Evolutionary conservation across 2,329 filamentous ascomycete genomes (phyloP).

Genomic region (Cryphonectria naterciae): DNA sequence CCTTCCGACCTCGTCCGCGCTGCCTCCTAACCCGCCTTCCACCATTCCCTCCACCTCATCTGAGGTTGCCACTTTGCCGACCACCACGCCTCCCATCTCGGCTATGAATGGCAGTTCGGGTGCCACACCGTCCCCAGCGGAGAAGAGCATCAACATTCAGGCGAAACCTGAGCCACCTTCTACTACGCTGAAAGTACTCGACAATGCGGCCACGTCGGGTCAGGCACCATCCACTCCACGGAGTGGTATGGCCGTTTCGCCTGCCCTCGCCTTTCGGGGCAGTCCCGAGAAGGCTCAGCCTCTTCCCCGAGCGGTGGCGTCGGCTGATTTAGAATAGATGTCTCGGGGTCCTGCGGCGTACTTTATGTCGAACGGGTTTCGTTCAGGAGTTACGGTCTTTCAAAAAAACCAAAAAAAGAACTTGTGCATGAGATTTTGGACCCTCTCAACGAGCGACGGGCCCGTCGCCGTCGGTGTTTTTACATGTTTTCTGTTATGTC

Average conservation of each 20-base stretch:
- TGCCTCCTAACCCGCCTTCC: neutral
- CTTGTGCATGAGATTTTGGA: neutral
- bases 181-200: neutral
- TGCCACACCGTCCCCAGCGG: neutral
- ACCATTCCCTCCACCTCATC: neutral
- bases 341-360: neutral
- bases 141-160: conserved; percentile 1
- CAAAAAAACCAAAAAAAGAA: neutral
- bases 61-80: neutral
- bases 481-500: neutral
- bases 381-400: conserved; percentile 3
- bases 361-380: neutral
- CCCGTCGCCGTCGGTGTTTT: neutral
- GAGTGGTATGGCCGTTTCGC: conserved; percentile 42
- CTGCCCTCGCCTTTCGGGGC: conserved; percentile 58
- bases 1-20: neutral
- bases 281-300: conserved; percentile 61
- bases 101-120: neutral
- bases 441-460: neutral
- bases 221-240: conserved; percentile 37
- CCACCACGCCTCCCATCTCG: neutral
- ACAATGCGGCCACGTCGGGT: conserved; percentile 28
- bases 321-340: conserved; percentile 21
- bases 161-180: conserved; percentile 14
- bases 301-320: conserved; percentile 29